Base-by-base conservation (phyloP, 2,329 filamentous ascomycete species). In the Nemania bipapillata region DNA sequence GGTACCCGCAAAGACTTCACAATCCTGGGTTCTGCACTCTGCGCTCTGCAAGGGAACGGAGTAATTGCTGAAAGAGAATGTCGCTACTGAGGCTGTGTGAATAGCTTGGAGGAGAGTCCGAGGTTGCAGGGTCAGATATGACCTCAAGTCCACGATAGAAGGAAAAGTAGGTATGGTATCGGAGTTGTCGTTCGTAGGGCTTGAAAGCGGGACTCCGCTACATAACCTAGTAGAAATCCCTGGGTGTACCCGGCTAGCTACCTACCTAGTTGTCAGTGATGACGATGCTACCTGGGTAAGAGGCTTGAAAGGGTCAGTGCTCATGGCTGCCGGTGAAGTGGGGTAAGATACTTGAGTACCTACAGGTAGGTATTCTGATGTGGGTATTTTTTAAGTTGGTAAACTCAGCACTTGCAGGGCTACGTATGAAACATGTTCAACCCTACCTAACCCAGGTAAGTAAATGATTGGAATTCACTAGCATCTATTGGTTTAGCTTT, bases 71-170 rank as follows among this genome's bases (percentile, higher is more conserved):
- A 65, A 71, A 71, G 56, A 32, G 60, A 69, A 22, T 8, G 30
- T 66, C 49, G 53, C 35, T 61, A 37, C 17, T 65, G 69, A 64
- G 69, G 69, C 69, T 71, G 66, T 71, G 65, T 32, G 55, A 52
- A 35, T 61, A 64, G 59, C 47, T 32, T 68, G 52, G 55, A 68
- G 65, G 68, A 63, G 62, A 42, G 49, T 37, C 65, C 68, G 66
- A 66, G 45, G 52, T 52, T 42, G 52, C 66, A 69, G 63, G 40
- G 49, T 63, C 24, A 57, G 53, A 56, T 57, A 65, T 59, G 65
- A 59, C 54, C 58, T 60, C 58, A 57, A 63, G 4, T 37, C 20
- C 11, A 37, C 7, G 30, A 57, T 50, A 15, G 24, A 42, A 28
- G 11, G 35, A 30, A 22, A 56, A 49, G 50, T 17, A 54, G 4